A percentile compares a stretch with the other conserved stretches of the same genome.
phyloP scores from a whole-genome alignment of 2,329 filamentous ascomycete genomes.

The Drechslerella coelobrocha region DNA sequence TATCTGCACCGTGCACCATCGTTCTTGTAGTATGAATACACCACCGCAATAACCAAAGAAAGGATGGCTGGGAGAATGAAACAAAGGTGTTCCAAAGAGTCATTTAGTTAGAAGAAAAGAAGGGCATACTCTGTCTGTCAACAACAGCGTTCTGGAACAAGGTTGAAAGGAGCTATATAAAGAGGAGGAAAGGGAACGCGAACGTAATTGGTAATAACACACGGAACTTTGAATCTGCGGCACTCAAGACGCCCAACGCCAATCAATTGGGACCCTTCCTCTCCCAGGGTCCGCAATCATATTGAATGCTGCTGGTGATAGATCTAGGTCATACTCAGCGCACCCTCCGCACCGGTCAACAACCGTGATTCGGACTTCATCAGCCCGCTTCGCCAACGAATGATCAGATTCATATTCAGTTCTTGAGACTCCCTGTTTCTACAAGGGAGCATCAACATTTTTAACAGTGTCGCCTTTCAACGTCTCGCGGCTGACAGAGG shows the following conservation, averaged over 20 bases:
- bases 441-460: constrained; percentile 7
- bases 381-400: constrained; percentile 29
- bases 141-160: too few species aligned
- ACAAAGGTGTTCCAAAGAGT: not conserved
- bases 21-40: not conserved
- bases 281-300: constrained; percentile 51
- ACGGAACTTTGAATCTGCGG: not conserved
- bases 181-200: not conserved
- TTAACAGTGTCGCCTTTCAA: not conserved
- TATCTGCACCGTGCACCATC: not conserved
- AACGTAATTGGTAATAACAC: not conserved
- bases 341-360: constrained; percentile 55
- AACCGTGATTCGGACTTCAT: constrained; percentile 52
- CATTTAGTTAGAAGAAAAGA: constrained; percentile 3
- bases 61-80: not conserved
- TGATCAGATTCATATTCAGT: not conserved
- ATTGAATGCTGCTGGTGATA: constrained; percentile 53
- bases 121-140: constrained; percentile 12
- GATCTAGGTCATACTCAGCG: constrained; percentile 53
- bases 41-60: not conserved
- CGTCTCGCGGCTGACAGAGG: not conserved
- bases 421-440: constrained; percentile 2
- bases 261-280: constrained; percentile 53
- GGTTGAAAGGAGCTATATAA: too few species aligned
- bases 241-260: constrained; percentile 49